A percentile compares a stretch with the other conserved stretches of the same genome.
These are phyloP conservation scores for Botrytis galanthina DNA, from an alignment of 2,329 filamentous ascomycete species.

Conservation along the genomic window DNA sequence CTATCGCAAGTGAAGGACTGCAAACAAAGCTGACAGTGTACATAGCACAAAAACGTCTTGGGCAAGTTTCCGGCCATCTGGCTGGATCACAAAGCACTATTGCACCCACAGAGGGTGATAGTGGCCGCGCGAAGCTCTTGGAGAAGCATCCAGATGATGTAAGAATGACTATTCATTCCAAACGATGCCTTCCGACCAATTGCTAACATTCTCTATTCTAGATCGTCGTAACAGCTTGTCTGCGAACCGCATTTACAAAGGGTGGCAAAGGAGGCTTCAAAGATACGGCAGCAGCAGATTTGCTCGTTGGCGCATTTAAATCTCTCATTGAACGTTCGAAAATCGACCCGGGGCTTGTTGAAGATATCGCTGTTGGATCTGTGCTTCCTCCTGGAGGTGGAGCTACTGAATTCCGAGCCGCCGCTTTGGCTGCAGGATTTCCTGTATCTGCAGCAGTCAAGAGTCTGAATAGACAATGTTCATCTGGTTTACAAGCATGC, in stretches of 20 bases:
- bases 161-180: conserved; percentile 31
- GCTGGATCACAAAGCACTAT: conserved; percentile 41
- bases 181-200: not conserved
- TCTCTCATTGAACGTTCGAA: conserved; percentile 78
- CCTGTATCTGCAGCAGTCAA: conserved; percentile 81
- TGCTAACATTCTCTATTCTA: conserved; percentile 39
- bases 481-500: conserved; percentile 85
- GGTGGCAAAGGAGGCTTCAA: conserved; percentile 94
- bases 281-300: conserved; percentile 83
- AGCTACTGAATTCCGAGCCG: conserved; percentile 94
- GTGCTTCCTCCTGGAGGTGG: conserved; percentile 92
- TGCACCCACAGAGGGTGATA: conserved; percentile 28
- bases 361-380: conserved; percentile 88
- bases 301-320: conserved; percentile 80
- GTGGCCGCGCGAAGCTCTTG: conserved; percentile 45
- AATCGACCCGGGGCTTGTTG: conserved; percentile 83
- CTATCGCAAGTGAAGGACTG: conserved; percentile 5
- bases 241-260: conserved; percentile 89
- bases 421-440: conserved; percentile 86
- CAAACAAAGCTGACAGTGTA: conserved; percentile 28
- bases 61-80: conserved; percentile 62
- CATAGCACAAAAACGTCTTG: conserved; percentile 38
- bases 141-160: conserved; percentile 68
- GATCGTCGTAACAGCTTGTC: conserved; percentile 88
- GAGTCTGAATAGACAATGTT: conserved; percentile 91